Evolutionary conservation across 208 protist species (phyloP), one percentile per base, ranked within the genome.

Genomic region (Herpetomonas muscarum): DNA sequence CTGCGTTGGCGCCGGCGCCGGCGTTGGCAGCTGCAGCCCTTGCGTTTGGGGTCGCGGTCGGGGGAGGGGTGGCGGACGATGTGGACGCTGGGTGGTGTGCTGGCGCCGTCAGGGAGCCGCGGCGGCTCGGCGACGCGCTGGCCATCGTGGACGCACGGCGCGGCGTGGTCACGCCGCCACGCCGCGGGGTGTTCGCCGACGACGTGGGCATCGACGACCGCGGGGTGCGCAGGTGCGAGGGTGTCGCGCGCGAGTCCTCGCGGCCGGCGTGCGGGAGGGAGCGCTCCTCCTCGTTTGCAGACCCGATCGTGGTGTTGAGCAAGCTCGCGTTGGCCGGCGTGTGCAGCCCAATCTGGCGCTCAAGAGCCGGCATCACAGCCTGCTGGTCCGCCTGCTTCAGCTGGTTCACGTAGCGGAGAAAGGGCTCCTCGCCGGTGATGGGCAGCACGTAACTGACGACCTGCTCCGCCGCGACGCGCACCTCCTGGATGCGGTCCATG

Each of bases 341-440:
- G 41, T 52, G 65, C 7, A 73, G 26, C 54, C 81, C 65, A 9
- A 92, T 26, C 54, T 92, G 88, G 2, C 88, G 74, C 59, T 91
- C 85, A 42, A 94, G 70, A 3, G 71, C 66, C 6, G 78, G 70
- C 49, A 77, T 73, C 4, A 94, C 82, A 19, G 68, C 61, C 41
- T 94, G 76, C 58, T 85, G 88, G 44, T 94, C 88, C 1, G 88
- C 88, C 29, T 74, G 79, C 44, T 89, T 90, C 22, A 94, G 70
- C 30, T 64, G 67, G 34, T 85, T 56, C 26, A 85, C 71, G 47
- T 57, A 64, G 10, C 76, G 70, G 15, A 80, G 53, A 32, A 94
- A 65, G 4, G 67, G 50, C 28, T 92, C 81, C 12, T 86, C 74
- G 25, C 88, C 85, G 17, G 87, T 54, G 47, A 88, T 64, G 21